Base-by-base conservation (phyloP, 148 eudicot species). In the Polygonum aviculare region DNA sequence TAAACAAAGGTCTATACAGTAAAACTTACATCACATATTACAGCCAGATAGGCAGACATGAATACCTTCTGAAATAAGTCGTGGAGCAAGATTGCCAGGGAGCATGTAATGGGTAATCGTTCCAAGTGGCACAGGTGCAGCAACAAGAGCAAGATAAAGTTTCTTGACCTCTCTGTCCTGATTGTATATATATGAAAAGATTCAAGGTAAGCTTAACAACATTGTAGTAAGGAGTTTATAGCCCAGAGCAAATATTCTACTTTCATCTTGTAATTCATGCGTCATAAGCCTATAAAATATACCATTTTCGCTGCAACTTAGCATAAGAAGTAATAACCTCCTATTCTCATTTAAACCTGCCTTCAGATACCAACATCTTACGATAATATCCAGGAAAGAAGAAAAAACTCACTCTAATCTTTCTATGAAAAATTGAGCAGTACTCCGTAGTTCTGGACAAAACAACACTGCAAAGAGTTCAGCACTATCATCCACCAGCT, bases 101-200 rank as follows among this genome's bases (percentile, higher is more conserved):
- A 86, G 91, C 98, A 95, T 95, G 81, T 89, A 90, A 83, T 95
- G 98, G 76, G 91, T 88, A 72, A 92, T 77, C 51, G 81, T 79
- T 74, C 98, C 98, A 82, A 79, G 65, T 57, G 96, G 88, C 74
- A 92, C 79, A 39, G 97, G 92, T 83, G 96, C 93, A 74, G 96
- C 90, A 67, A 89, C 87, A 80, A 95, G 94, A 74, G 92, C 97
- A 80, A 84, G 96, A 86, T 95, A 95, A 70, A 92, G 92, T 83
- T 95, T 95, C 84, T 88, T 88, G 60, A 95, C 94, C 82, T 75
- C 86, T 83, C 87, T 90, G 60, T 89, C 98, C 98, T 95, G 81
- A 76, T 19, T 35, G 40, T 51, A 39, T 73, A n/a, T 36, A 26
- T 21, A 45, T 72, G 12, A 22, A 60, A 11, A 19, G 33, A 52